Percentiles rank a stretch among this genome's conserved stretches.
Conservation (phyloP, 1,139 yeast genomes). For the Scheffersomyces segobiensis region DNA sequence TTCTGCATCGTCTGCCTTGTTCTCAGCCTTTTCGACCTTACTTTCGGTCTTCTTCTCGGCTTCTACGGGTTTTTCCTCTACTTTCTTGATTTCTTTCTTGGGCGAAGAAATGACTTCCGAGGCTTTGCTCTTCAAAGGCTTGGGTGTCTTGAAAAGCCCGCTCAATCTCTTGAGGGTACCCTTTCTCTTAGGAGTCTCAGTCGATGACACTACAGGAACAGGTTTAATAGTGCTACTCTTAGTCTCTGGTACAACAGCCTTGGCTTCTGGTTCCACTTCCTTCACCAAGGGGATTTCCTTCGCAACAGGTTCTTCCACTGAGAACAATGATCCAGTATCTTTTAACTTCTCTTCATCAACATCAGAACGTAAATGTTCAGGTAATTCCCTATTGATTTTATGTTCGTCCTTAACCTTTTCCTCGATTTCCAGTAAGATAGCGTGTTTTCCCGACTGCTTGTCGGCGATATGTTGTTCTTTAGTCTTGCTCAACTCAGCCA, state of each 20-base stretch:
- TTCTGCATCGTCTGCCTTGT: constrained; percentile 5
- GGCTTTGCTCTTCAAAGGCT: constrained; percentile 1
- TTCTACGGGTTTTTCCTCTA: constrained; percentile 1
- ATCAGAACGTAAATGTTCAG: constrained; percentile 51
- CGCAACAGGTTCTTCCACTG: constrained; percentile 22
- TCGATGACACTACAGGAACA: constrained; percentile 12
- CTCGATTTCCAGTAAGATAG: constrained; percentile 33
- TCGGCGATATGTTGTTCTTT: constrained; percentile 29
- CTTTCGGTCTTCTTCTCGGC: constrained; percentile 1
- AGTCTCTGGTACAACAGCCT: constrained; percentile 16
- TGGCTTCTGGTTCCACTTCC: constrained; percentile 17
- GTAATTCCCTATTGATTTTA: constrained; percentile 49
- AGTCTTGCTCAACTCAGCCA: constrained; percentile 29
- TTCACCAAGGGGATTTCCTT: constrained; percentile 21
- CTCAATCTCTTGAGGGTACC: constrained; percentile 13
- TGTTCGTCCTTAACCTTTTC: constrained; percentile 43
- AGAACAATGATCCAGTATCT: constrained; percentile 44
- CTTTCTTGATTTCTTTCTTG: not conserved
- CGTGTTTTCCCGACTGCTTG: constrained; percentile 34
- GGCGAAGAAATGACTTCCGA: not conserved
- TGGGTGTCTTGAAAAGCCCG: constrained; percentile 9
- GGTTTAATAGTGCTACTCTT: constrained; percentile 7
- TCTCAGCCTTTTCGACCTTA: not conserved
- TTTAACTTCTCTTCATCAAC: constrained; percentile 41
- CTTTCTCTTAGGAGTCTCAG: constrained; percentile 9